A percentile compares a stretch with the other conserved stretches of the same genome.
phyloP scores from a whole-genome alignment of 495 filamentous ascomycete genomes.

The Sphaerosporella brunnea region DNA sequence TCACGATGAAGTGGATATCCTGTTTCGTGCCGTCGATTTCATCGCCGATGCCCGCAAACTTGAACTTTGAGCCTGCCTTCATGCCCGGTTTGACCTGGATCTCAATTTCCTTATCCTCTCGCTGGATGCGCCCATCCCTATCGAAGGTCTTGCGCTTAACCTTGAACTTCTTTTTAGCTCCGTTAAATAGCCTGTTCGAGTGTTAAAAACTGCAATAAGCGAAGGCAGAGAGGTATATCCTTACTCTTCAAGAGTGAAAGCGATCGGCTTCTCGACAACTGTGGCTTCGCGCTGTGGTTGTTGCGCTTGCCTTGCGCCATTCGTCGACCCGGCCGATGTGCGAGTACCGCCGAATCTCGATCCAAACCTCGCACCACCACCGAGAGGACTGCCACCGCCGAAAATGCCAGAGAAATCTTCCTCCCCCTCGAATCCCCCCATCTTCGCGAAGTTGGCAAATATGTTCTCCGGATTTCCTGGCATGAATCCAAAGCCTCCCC shows the following conservation, averaged over 20 bases:
- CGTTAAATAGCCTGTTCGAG: constrained; percentile 47
- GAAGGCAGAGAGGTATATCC: too few relatives aligned
- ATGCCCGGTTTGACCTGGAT: constrained; percentile 88
- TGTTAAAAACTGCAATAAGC: too few relatives aligned
- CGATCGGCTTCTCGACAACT: constrained; percentile 68
- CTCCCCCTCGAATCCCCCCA: constrained; percentile 27
- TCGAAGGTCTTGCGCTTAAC: constrained; percentile 95
- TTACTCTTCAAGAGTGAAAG: constrained; percentile 62
- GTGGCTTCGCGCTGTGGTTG: constrained; percentile 65
- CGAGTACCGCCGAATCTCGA: constrained; percentile 26
- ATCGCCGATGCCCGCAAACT: constrained; percentile 88
- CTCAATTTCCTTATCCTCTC: constrained; percentile 75
- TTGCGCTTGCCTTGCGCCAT: constrained; percentile 30
- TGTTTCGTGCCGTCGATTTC: constrained; percentile 95
- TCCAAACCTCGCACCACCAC: constrained; percentile 26
- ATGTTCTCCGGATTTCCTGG: constrained; percentile 72
- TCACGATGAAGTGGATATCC: constrained; percentile 83
- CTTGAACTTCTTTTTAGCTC: constrained; percentile 85
- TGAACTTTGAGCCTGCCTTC: constrained; percentile 92
- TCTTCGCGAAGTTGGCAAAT: constrained; percentile 62
- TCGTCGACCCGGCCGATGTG: constrained; percentile 25
- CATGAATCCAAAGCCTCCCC: constrained; percentile 28
- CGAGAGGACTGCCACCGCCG: constrained; percentile 28
- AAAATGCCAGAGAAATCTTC: constrained; percentile 35
- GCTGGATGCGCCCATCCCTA: constrained; percentile 57